Evolutionary conservation across 306 rosid species (phyloP), one percentile per base, ranked within the genome.

Genomic region (Quercus dentata): DNA sequence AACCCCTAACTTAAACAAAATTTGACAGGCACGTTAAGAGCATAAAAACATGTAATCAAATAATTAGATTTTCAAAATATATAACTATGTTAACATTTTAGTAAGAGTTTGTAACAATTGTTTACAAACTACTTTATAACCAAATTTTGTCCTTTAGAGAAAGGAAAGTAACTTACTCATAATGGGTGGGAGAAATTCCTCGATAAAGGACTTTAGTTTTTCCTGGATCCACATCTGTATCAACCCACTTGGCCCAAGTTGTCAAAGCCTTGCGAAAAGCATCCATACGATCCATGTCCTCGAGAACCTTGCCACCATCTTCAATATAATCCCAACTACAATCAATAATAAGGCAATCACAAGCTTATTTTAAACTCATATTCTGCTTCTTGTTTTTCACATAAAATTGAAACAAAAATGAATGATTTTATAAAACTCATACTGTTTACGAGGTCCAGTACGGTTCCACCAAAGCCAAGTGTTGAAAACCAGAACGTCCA

Each of bases 391-490:
- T 58, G 64, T 21, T 58, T 6, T 58, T 21, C 30, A n/a, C 64
- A 58, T 58, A 9, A n/a, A 20, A 58, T 9, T 57, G n/a, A 57
- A 10, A 57, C 4, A 38, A 65, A 33, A 19, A 49, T 44, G 35
- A n/a, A 57, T 49, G 81, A 33, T 54, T 79, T 69, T 28, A 19
- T 31, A 46, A 68, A 76, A 69, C 30, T 56, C 89, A 0, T 90
- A 92, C 97, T 87, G 92, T 84, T 90, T 89, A 31, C 31, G 58
- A 6, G 89, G 79, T 76, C 88, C 90, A 3, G 72, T 84, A n/a
- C 92, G 91, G 71, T 87, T 82, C 97, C 97, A 92, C 97, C 97
- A 92, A 11, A 86, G 92, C 97, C 97, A 88, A 56, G 94, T 90
- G 80, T 90, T 92, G 87, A 92, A 92, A 70, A 92, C 76, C 80